A percentile compares a stretch with the other conserved stretches of the same genome.
Conservation (phyloP, 345 rosid genomes). For the Sisymbrium altissimum region DNA sequence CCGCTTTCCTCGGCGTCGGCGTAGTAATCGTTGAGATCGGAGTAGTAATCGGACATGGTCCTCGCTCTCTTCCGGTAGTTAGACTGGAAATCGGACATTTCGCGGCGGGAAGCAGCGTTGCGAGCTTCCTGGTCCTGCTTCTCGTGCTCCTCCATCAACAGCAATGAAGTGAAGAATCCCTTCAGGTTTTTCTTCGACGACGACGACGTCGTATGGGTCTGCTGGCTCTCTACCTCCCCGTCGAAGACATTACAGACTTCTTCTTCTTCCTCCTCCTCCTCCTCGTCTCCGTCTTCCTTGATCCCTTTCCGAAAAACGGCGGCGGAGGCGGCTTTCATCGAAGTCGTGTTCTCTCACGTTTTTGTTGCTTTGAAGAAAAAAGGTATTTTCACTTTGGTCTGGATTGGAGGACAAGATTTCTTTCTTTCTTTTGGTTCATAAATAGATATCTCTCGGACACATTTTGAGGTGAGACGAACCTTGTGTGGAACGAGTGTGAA, state of each 20-base stretch:
- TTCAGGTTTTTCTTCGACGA: slow-evolving; percentile 42
- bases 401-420: slow-evolving; percentile 8
- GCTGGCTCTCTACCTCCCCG: slow-evolving; percentile 19
- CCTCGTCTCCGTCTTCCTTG: slow-evolving; percentile 22
- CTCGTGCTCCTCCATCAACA: slow-evolving; percentile 59
- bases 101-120: slow-evolving; percentile 34
- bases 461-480: slow-evolving; percentile 21
- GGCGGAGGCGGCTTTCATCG: slow-evolving; percentile 28
- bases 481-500: slow-evolving; percentile 35
- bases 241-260: slow-evolving; percentile 29
- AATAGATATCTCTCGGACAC: slow-evolving; percentile 14
- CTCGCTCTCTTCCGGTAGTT: slow-evolving; percentile 36
- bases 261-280: neutral
- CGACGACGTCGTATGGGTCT: neutral
- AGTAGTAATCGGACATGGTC: slow-evolving; percentile 39
- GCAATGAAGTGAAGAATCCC: slow-evolving; percentile 48
- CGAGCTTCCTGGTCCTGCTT: slow-evolving; percentile 44
- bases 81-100: slow-evolving; percentile 44
- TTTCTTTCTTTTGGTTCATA: slow-evolving; percentile 19
- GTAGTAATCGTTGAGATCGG: slow-evolving; percentile 35
- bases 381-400: neutral
- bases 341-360: neutral
- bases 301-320: slow-evolving; percentile 23
- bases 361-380: neutral
- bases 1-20: slow-evolving; percentile 47